Conservation (phyloP, 2,329 filamentous ascomycete species). For the Penicillium polonicum region DNA sequence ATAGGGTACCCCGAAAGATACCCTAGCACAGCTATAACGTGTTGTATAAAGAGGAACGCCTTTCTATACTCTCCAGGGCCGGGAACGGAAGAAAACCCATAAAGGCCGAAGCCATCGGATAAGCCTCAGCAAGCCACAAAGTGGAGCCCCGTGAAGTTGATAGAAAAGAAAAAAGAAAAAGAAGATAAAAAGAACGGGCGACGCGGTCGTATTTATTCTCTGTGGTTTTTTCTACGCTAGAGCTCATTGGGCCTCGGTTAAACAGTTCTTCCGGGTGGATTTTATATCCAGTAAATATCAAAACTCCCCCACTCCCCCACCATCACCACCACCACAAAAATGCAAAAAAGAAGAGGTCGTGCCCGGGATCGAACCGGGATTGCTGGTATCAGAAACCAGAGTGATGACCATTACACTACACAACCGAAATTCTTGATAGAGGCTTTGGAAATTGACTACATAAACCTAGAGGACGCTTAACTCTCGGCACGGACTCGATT, state of each 20-base stretch:
- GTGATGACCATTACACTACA: conserved; percentile 2
- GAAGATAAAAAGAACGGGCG: not conserved
- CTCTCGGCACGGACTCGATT: not conserved
- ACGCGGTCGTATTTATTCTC: conserved; percentile 1
- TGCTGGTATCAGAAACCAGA: conserved; percentile 3
- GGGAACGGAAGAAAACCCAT: conserved; percentile 24
- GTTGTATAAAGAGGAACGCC: conserved; percentile 17
- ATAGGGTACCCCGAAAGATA: conserved; percentile 3
- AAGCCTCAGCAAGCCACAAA: conserved; percentile 24
- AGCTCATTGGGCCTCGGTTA: conserved; percentile 5
- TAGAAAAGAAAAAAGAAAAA: conserved; percentile 15
- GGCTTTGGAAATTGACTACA: not conserved
- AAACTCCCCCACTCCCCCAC: no score
- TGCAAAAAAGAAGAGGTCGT: conserved; percentile 2
- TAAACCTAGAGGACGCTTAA: not conserved
- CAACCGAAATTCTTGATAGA: not conserved
- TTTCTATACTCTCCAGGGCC: conserved; percentile 23
- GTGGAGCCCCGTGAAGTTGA: conserved; percentile 23
- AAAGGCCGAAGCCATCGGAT: conserved; percentile 18
- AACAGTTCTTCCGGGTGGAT: not conserved
- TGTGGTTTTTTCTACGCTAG: conserved; percentile 4
- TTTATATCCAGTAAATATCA: not conserved
- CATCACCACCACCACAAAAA: no score
- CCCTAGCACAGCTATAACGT: conserved; percentile 15
- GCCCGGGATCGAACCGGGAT: conserved; percentile 14